Conservation (phyloP, 768 basidiomycete genomes). For the Macrolepiota dolichaula region DNA sequence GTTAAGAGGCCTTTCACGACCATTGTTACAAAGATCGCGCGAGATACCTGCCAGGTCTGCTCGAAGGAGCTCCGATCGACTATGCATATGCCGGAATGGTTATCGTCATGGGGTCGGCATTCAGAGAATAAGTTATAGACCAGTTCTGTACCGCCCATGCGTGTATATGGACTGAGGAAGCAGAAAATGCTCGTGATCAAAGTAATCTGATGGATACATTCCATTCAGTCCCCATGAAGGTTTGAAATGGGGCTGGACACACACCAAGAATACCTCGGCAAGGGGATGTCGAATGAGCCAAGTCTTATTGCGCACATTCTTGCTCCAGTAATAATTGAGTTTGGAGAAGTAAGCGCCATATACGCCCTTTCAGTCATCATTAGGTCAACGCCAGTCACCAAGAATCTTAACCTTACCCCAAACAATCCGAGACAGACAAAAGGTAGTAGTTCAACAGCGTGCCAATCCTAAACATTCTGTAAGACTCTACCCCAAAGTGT, state of each 20-base stretch:
- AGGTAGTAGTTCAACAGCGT: conserved; percentile 81
- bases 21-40: conserved; percentile 70
- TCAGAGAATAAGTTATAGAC: conserved; percentile 91
- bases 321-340: conserved; percentile 86
- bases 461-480: conserved; percentile 69
- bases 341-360: conserved; percentile 95
- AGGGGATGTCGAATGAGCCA: conserved; percentile 81
- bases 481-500: not conserved
- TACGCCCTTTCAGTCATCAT: conserved; percentile 54
- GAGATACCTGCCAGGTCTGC: conserved; percentile 60
- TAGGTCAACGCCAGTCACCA: not conserved
- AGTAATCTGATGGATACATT: conserved; percentile 55
- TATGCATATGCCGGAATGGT: conserved; percentile 69
- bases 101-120: conserved; percentile 56
- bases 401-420: conserved; percentile 52
- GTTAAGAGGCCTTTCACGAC: conserved; percentile 79
- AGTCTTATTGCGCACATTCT: conserved; percentile 74
- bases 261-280: conserved; percentile 76
- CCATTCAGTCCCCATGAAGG: not conserved
- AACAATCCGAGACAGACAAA: conserved; percentile 88
- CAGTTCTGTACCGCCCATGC: conserved; percentile 94
- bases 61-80: conserved; percentile 51
- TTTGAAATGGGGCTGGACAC: conserved; percentile 20
- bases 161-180: conserved; percentile 86
- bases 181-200: conserved; percentile 71